phyloP scores from a whole-genome alignment of 768 basidiomycete genomes.

The Xerocomellus chrysenteron region DNA sequence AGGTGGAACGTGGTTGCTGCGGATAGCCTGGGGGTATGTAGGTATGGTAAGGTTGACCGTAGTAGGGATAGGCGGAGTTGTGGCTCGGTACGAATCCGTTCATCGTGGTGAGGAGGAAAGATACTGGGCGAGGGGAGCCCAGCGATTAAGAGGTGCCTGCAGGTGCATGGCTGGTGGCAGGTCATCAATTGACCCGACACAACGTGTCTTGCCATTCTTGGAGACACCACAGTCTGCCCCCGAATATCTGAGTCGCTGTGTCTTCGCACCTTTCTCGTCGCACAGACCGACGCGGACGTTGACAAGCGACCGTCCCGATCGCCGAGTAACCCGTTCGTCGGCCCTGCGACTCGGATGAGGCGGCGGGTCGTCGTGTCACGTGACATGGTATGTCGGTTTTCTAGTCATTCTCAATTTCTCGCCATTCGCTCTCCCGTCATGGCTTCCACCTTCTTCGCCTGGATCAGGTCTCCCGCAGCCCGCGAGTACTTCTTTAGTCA shows the following conservation, averaged over 20 bases:
- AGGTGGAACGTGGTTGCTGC: slow-evolving; percentile 21
- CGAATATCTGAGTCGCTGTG: no score
- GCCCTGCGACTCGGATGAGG: no score
- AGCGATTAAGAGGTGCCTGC: slow-evolving; percentile 16
- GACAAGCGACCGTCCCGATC: not conserved
- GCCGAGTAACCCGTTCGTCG: not conserved
- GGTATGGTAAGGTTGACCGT: slow-evolving; percentile 43
- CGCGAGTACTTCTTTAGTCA: slow-evolving; percentile 93
- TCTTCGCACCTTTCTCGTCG: not conserved
- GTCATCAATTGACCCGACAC: slow-evolving; percentile 7
- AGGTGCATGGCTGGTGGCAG: slow-evolving; percentile 24
- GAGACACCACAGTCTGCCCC: slow-evolving; percentile 1
- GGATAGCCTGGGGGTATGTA: slow-evolving; percentile 33
- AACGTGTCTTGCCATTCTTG: slow-evolving; percentile 39
- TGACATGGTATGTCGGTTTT: slow-evolving; percentile 5
- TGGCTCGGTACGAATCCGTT: slow-evolving; percentile 35
- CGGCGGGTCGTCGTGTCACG: slow-evolving; percentile 5
- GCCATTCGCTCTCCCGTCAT: slow-evolving; percentile 37
- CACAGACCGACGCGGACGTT: not conserved
- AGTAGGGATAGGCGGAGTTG: slow-evolving; percentile 46
- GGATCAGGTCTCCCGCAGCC: slow-evolving; percentile 89
- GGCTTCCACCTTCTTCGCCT: slow-evolving; percentile 84
- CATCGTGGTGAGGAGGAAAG: slow-evolving; percentile 23
- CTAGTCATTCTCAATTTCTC: not conserved
- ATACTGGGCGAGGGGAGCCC: not conserved